Evolutionary conservation across 2,329 filamentous ascomycete species (phyloP).

Genomic region (Fusarium sp.): DNA sequence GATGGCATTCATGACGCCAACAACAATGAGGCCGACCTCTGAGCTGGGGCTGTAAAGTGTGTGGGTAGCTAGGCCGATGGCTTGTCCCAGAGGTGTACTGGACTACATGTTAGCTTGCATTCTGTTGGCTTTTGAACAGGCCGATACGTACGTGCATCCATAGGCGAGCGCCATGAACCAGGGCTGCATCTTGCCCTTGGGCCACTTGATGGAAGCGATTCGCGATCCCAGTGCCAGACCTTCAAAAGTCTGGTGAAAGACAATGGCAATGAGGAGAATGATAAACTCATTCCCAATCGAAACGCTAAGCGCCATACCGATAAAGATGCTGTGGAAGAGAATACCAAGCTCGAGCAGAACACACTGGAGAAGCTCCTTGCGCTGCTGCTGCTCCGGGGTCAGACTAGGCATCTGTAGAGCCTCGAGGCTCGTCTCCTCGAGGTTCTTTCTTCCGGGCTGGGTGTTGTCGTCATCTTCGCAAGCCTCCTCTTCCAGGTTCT

Average conservation of each 20-base stretch:
- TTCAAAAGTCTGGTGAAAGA: slow-evolving; percentile 72
- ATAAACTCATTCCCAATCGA: slow-evolving; percentile 79
- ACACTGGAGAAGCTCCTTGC: slow-evolving; percentile 77
- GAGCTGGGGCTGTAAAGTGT: slow-evolving; percentile 74
- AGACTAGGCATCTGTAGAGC: slow-evolving; percentile 39
- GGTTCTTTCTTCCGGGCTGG: slow-evolving; percentile 32
- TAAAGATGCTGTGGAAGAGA: slow-evolving; percentile 71
- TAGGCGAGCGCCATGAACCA: slow-evolving; percentile 68
- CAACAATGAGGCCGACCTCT: slow-evolving; percentile 71
- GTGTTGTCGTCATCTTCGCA: slow-evolving; percentile 27
- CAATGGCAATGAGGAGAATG: slow-evolving; percentile 80
- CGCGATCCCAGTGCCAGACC: slow-evolving; percentile 71
- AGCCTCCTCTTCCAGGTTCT: slow-evolving; percentile 26
- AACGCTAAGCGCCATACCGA: slow-evolving; percentile 84
- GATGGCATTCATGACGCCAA: slow-evolving; percentile 78
- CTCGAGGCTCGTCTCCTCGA: slow-evolving; percentile 40
- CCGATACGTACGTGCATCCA: slow-evolving; percentile 58
- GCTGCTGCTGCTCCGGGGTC: slow-evolving; percentile 63
- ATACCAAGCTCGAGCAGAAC: slow-evolving; percentile 82
- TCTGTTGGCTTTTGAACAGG: not conserved
- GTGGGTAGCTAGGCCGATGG: slow-evolving; percentile 74
- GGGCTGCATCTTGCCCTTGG: slow-evolving; percentile 54
- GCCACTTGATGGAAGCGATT: slow-evolving; percentile 65
- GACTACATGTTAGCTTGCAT: slow-evolving; percentile 30
- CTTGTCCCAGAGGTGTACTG: slow-evolving; percentile 76